Evolutionary conservation across 345 rosid genomes (phyloP).

Genomic region (Eucalyptus decipiens): DNA sequence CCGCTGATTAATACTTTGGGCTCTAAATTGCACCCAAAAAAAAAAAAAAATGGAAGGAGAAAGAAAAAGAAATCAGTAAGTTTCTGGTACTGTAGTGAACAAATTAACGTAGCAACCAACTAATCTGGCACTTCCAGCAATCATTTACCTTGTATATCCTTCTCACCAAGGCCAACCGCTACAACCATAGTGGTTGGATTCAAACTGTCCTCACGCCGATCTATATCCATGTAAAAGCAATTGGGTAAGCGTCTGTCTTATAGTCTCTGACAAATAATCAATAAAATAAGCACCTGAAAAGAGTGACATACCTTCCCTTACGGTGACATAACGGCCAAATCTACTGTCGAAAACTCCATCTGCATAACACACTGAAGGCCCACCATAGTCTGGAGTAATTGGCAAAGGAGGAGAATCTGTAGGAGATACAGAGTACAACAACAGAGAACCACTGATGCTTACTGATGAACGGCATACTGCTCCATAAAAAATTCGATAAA

Average conservation of each 20-base stretch:
- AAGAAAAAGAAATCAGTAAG: neutral
- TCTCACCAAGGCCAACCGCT: constrained; percentile 26
- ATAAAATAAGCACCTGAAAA: neutral
- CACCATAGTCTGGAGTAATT: constrained; percentile 77
- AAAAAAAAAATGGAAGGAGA: neutral
- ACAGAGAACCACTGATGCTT: neutral
- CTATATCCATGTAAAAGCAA: constrained; percentile 14
- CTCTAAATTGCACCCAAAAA: constrained; percentile 22
- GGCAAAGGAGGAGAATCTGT: constrained; percentile 49
- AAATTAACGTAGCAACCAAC: neutral
- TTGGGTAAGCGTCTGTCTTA: neutral
- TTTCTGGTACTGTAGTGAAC: neutral
- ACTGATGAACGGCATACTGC: neutral
- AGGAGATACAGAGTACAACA: neutral
- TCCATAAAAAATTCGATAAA: neutral
- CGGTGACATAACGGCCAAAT: constrained; percentile 52
- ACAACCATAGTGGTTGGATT: constrained; percentile 59
- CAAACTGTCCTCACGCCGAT: constrained; percentile 43
- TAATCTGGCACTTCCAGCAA: neutral
- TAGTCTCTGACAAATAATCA: neutral
- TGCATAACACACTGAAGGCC: constrained; percentile 53
- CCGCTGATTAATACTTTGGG: constrained; percentile 62
- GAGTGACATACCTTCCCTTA: constrained; percentile 65
- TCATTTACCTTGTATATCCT: constrained; percentile 41
- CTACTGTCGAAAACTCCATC: constrained; percentile 80